Percentiles rank a stretch among this genome's conserved stretches.
These are phyloP conservation scores for Chloris gayana DNA, from an alignment of 176 grass and related monocot species.

Conservation along the genomic window DNA sequence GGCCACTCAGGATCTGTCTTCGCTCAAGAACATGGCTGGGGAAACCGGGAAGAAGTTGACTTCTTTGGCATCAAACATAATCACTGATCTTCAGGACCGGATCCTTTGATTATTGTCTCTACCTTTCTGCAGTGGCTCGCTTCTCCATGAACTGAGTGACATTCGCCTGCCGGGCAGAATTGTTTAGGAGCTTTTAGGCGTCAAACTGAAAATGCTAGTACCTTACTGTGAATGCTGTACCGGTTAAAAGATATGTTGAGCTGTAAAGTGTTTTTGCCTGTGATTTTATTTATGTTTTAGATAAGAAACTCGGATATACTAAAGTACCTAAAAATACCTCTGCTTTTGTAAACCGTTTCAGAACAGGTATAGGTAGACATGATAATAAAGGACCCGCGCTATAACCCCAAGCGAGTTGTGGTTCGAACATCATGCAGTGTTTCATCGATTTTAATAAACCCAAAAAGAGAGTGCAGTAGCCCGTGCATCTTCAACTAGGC, in stretches of 20 bases:
- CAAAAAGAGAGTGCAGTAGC: too few species aligned
- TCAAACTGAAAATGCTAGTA: background rate
- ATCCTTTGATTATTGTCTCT: constrained; percentile 48
- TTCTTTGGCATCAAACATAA: constrained; percentile 80
- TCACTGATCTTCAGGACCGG: constrained; percentile 86
- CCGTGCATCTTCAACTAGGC: too few species aligned
- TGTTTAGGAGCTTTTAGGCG: constrained; percentile 31
- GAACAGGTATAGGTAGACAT: too few species aligned
- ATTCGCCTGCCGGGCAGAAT: constrained; percentile 3
- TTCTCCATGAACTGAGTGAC: constrained; percentile 1
- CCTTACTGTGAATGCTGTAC: background rate
- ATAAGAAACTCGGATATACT: background rate
- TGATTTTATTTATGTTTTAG: constrained; percentile 17
- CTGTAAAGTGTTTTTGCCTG: constrained; percentile 24
- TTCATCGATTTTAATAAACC: too few species aligned
- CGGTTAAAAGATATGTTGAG: constrained; percentile 24
- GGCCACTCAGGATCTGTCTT: constrained; percentile 93
- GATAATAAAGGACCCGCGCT: too few species aligned
- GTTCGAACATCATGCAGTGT: background rate
- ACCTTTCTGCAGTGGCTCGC: constrained; percentile 5
- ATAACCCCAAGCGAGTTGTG: background rate
- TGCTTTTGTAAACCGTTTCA: constrained; percentile 21
- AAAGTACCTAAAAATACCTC: constrained; percentile 2
- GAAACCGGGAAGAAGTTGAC: constrained; percentile 90
- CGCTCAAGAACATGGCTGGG: constrained; percentile 88